Base-by-base conservation (phyloP, 225 moss, liverwort and hornwort genomes). In the Pleurozium schreberi region DNA sequence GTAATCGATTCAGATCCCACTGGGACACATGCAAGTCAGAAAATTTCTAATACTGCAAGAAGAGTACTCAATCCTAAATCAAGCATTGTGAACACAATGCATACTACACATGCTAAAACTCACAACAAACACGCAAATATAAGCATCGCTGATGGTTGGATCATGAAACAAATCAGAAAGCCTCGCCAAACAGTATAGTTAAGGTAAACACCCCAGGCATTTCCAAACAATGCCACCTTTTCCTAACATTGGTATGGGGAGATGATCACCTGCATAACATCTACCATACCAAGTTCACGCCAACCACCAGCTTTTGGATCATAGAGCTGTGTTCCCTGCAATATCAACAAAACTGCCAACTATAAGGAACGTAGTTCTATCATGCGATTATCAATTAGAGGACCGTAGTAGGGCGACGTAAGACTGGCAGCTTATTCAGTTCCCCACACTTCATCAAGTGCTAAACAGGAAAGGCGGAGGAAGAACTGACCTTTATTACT, bases 281-380 rank as follows among this genome's bases (percentile, higher is more conserved):
- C 99, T 49, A 99, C 95, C 95, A 99, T 99, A 87, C 99, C 99
- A 90, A 99, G 93, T 85, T 99, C 99, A 69, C 97, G 95, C 91
- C 96, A 99, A 82, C 96, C 99, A 92, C 99, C 99, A 91, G 96
- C 97, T 95, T 99, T 99, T 62, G 97, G 94, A 90, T 99, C 97
- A 90, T 99, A 99, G 20, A 99, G 93, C 84, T 99, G 99, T 75
- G 99, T 99, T 81, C 99, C 99, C 99, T 98, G 89, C 33, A 58
- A 90, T 73, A 83, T 40, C 73, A 88, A 82, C 47, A n/a, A 76
- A 75, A 76, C 81, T 30, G 47, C 28, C 40, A 86, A 70, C 21
- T 69, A 34, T 85, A 63, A 83, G 50, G 38, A 89, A 65, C 71
- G 49, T 14, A 68, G 55, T 86, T 81, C 73, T 68, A 76, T 81